Base-by-base conservation (phyloP, 2,329 filamentous ascomycete genomes). In the Cytospora piceicola region DNA sequence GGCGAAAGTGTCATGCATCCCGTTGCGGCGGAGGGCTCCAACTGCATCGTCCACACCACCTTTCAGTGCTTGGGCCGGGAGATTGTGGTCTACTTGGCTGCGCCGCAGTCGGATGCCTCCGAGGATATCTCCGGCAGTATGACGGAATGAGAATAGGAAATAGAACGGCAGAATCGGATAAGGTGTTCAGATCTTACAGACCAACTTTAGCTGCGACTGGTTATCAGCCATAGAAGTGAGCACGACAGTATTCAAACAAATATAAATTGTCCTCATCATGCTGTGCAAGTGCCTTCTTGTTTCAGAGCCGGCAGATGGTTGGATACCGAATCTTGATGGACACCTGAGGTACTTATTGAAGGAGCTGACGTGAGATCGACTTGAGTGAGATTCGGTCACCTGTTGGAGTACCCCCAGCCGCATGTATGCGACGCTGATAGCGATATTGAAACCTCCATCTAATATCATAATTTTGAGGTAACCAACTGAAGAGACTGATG, bases 311-410 rank as follows among this genome's bases (percentile, higher is more conserved):
- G 29, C 17, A 54, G 27, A 39, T 39, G 20, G 34, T 17, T 55
- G 49, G 11, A 57, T 42, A 30, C 53, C 61, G 52, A 22, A 63
- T 22, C 27, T 52, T 39, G 61, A 63, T 36, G 30, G 61, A 51
- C 9, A 39, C 30, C 29, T 55, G 39, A 17, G 52, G 39, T 57
- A 34, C 53, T 39, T 66, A 57, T 61, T 61, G 57, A 22, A 63
- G 59, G 36, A 55, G 66, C 63, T 68, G 66, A 68, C 66, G 66
- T 68, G 66, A 68, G 66, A 63, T 59, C 32, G 20, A 22, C 32
- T 57, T 22, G 39, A 36, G 32, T 59, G 56, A 22, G 34, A n/a
- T 59, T 42, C 51, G 14, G 27, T 59, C 36, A 53, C 51, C 29
- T 59, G 63, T 59, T 46, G 46, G 29, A 20, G 30, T 51, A n/a